Base-by-base conservation (phyloP, 106 monocot species). In the Allium sativum region DNA sequence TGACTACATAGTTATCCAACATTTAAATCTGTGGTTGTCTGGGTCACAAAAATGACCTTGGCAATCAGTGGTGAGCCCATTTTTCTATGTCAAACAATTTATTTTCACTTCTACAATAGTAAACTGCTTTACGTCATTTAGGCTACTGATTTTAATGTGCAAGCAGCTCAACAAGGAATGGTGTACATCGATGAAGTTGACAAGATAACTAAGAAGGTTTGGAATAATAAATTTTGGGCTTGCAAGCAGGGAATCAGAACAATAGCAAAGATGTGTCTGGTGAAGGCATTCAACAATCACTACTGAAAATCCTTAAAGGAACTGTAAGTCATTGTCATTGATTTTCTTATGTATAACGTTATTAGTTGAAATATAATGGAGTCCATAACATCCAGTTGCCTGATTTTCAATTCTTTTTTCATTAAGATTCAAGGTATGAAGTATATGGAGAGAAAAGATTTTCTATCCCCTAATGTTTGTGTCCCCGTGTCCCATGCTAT, bases 151-250 rank as follows among this genome's bases (percentile, higher is more conserved):
- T 90, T 81, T 58, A 79, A 95, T 67, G 84, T 95, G 21, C 77
- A 90, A 74, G 90, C 95, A 68, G 95, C 95, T 73, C 95, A 95
- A 65, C 89, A 84, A 76, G 95, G 95, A 45, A 95, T 95, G 44
- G 90, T 95, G 47, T 95, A 95, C 70, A 95, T 95, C 68, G 95
- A 95, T 65, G 95, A 95, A 95, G 79, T 95, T 82, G 95, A 95
- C 74, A 95, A 95, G 48, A 95, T 95, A 68, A 80, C 95, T 20
- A 95, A 90, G 78, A 95, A 90, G 95, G 95, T 95, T 57, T 21
- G 42, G 42, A 5, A 52, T 69, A 53, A 10, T 53, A 17, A 15
- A 52, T 8, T 50, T 6, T 17, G 41, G 40, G 11, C 18, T 68
- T 70, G 48, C 78, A 95, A 90, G 75, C 86, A 71, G 95, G 90